A percentile compares a stretch with the other conserved stretches of the same genome.
phyloP scores from a whole-genome alignment of 495 filamentous ascomycete genomes.

The Xylaria acuta region DNA sequence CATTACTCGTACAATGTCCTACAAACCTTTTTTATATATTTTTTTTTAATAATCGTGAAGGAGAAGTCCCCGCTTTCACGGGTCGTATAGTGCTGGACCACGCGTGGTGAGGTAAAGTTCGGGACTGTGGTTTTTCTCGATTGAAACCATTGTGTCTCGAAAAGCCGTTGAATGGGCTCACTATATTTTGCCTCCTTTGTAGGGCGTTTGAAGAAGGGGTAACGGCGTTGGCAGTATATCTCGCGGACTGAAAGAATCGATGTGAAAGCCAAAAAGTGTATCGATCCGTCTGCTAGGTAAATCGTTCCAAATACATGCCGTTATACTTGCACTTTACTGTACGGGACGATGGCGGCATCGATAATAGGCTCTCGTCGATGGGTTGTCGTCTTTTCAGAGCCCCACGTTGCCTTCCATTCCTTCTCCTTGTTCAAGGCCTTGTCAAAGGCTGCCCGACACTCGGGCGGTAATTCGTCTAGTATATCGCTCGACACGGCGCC shows the following conservation, averaged over 20 bases:
- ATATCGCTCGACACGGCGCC: constrained; percentile 69
- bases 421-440: constrained; percentile 65
- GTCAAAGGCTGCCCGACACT: constrained; percentile 73
- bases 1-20: constrained; percentile 2
- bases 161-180: background rate
- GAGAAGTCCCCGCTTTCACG: background rate
- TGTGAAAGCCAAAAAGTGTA: background rate
- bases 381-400: constrained; percentile 61
- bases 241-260: background rate
- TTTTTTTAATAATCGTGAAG: background rate
- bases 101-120: background rate
- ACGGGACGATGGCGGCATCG: constrained; percentile 63
- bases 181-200: background rate
- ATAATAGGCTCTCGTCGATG: constrained; percentile 54
- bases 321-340: constrained; percentile 26
- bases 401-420: constrained; percentile 77
- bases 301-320: background rate
- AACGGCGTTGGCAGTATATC: background rate
- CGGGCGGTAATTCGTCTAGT: constrained; percentile 69
- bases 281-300: background rate
- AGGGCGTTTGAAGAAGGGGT: background rate
- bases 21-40: background rate
- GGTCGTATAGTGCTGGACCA: background rate
- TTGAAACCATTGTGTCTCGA: background rate
- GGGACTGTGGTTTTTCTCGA: background rate